Evolutionary conservation across 1,284 basidiomycete species (phyloP).

Genomic region (Phylloporus sp.): DNA sequence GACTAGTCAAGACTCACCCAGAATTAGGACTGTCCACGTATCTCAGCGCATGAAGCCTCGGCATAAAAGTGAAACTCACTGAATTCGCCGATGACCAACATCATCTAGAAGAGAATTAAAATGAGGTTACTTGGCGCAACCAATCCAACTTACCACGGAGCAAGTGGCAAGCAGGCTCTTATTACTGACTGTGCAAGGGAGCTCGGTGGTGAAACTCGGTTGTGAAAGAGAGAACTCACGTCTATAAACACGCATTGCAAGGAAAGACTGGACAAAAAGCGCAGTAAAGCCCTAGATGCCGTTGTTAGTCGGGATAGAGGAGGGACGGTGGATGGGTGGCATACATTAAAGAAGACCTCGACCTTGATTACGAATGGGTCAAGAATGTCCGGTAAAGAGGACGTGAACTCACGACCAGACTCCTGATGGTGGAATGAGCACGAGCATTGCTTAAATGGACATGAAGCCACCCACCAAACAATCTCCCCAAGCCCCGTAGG

Average conservation of each 20-base stretch:
- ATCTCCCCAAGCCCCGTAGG: constrained; percentile 45
- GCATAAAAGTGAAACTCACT: constrained; percentile 43
- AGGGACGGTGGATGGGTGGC: background rate
- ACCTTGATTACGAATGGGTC: constrained; percentile 28
- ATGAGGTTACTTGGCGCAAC: background rate
- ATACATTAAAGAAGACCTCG: constrained; percentile 51
- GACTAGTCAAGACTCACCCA: constrained; percentile 28
- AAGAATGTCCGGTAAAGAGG: background rate
- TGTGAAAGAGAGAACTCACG: constrained; percentile 25
- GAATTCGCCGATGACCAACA: constrained; percentile 59
- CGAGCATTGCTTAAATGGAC: background rate
- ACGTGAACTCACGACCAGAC: constrained; percentile 50
- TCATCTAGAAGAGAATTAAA: constrained; percentile 31
- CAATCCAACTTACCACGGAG: constrained; percentile 28
- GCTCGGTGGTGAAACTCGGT: background rate
- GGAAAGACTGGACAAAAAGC: constrained; percentile 47
- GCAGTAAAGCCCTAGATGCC: constrained; percentile 43
- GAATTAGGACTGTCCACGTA: constrained; percentile 21
- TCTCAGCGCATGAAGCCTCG: constrained; percentile 13
- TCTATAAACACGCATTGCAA: constrained; percentile 43
- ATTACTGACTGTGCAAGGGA: constrained; percentile 37
- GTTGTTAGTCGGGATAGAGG: constrained; percentile 11
- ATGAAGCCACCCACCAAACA: constrained; percentile 52
- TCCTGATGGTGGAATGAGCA: constrained; percentile 45
- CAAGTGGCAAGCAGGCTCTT: constrained; percentile 36